These are phyloP conservation scores for Arxiozyma bovina DNA, from an alignment of 1,139 yeast species.

Conservation along the genomic window DNA sequence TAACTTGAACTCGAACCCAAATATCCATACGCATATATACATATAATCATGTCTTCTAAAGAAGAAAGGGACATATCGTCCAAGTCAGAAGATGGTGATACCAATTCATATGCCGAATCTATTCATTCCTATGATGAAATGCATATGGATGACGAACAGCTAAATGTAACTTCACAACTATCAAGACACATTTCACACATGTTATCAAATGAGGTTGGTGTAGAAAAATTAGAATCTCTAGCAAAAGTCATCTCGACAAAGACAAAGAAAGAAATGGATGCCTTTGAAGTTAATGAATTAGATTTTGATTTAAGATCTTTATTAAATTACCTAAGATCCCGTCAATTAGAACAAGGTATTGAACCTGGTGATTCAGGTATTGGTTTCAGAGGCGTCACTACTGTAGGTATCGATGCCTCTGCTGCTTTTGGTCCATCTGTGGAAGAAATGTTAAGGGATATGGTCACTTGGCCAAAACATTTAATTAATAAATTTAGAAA, in stretches of 20 bases:
- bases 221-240: constrained; percentile 35
- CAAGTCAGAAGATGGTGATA: constrained; percentile 11
- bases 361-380: constrained; percentile 44
- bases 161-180: constrained; percentile 24
- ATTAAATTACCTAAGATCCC: constrained; percentile 33
- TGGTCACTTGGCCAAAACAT: constrained; percentile 28
- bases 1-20: not conserved
- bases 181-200: constrained; percentile 28
- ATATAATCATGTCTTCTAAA: constrained; percentile 10
- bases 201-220: constrained; percentile 29
- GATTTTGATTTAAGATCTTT: constrained; percentile 37
- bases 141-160: constrained; percentile 18
- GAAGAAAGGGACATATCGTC: constrained; percentile 13
- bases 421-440: constrained; percentile 47
- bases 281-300: constrained; percentile 33
- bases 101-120: constrained; percentile 13
- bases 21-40: not conserved
- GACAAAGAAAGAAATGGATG: constrained; percentile 33
- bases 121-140: constrained; percentile 19
- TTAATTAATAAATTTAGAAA: constrained; percentile 14
- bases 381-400: constrained; percentile 39
- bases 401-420: constrained; percentile 44
- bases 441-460: constrained; percentile 35
- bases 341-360: constrained; percentile 36
- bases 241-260: constrained; percentile 38